Base-by-base conservation (phyloP, 495 filamentous ascomycete genomes). In the Durotheca rogersii region DNA sequence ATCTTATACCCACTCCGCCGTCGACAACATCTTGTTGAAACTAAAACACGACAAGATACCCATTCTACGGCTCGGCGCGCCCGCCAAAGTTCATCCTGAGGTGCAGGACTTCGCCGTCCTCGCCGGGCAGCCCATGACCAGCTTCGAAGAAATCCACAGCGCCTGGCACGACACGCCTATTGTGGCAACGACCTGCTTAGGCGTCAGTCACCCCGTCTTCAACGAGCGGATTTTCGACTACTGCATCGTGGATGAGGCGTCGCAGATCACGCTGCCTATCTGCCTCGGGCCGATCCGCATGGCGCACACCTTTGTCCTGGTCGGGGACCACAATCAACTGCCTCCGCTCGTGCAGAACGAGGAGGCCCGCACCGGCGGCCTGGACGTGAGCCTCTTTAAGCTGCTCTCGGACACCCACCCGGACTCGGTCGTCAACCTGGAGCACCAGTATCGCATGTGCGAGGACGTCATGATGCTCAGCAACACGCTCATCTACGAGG, bases 391-490 rank as follows among this genome's bases (percentile, higher is more conserved):
- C 65, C 78, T 97, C 6, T 98, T 98, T 75, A 94, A 93, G 58
- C 73, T 90, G 7, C 81, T 98, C 16, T 96, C 88, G 11, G 92
- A 97, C 58, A 77, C 77, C 0, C 90, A 96, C 53, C 93, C 93
- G 0, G 65, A 79, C 16, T 89, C 90, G 1, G 90, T 97, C 7
- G 87, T 91, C 54, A 91, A 86, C 52, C 82, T 98, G 1, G 90
- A 91, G 59, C 89, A 95, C 56, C 93, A 98, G 65, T 98, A 98
- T 60, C 89, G 93, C 57, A 98, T 98, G 93, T 94, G 88, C 60
- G 85, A 90, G 37, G 92, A 97, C 21, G 86, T 98, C 42, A 97
- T 97, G 93, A 78, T 82, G 9, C 79, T 98, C 17, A 90, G 88
- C 43, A 97, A 96, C 71, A 87, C 80, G 4, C 82, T 98, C 19